Conservation (phyloP, 306 rosid species). For the Delonix regia region DNA sequence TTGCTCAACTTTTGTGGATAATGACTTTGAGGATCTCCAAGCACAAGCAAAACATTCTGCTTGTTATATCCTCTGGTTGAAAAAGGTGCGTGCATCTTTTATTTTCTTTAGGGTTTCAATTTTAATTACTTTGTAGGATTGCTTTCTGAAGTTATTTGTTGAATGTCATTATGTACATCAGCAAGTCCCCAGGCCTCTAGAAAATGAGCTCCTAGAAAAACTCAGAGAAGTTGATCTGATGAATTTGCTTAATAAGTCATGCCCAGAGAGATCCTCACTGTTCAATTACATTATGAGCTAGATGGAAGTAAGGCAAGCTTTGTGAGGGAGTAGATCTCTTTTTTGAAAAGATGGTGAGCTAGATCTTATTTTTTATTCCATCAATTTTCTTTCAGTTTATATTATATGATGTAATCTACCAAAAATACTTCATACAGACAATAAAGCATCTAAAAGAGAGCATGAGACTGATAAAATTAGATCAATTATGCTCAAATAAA, state of each 20-base stretch:
- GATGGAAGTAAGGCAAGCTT: constrained; percentile 25
- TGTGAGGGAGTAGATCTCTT: background rate
- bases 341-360: background rate
- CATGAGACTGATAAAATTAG: constrained; percentile 9
- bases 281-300: constrained; percentile 55
- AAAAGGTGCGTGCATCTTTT: constrained; percentile 47
- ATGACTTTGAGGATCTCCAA: constrained; percentile 67
- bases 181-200: constrained; percentile 59
- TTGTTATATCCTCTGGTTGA: constrained; percentile 70
- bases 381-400: background rate
- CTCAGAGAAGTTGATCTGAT: constrained; percentile 55
- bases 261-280: constrained; percentile 61
- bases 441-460: background rate
- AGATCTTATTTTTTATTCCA: background rate
- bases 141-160: constrained; percentile 24
- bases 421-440: background rate
- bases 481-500: background rate
- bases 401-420: background rate
- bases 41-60: constrained; percentile 68
- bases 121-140: constrained; percentile 25
- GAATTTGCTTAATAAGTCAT: constrained; percentile 53
- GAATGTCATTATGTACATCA: constrained; percentile 45
- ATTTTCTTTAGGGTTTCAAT: background rate
- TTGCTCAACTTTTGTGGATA: constrained; percentile 55
- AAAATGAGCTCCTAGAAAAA: constrained; percentile 48